Conservation (phyloP, 441 rosid genomes). For the Populus trichocarpa region DNA sequence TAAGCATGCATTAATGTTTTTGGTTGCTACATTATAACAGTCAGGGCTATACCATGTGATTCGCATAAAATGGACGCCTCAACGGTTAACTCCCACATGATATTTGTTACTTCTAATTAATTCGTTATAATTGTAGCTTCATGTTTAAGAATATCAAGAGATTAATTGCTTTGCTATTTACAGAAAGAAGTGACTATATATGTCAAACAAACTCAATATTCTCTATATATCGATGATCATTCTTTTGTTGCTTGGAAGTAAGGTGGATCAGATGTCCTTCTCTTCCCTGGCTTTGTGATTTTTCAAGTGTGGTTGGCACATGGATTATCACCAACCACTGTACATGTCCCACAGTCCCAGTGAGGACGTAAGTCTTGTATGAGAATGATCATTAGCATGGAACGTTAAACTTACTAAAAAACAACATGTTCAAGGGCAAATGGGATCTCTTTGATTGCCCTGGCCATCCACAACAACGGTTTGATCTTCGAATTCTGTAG, state of each 20-base stretch:
- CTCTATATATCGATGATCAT: not conserved
- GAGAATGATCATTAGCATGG: conserved; percentile 17
- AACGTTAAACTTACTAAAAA: not conserved
- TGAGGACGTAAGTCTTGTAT: not conserved
- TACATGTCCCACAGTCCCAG: conserved; percentile 7
- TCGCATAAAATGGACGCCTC: too few species aligned
- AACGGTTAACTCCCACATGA: not conserved
- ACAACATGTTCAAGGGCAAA: not conserved
- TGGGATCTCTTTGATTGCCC: not conserved
- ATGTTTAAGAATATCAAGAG: conserved; percentile 4
- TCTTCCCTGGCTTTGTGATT: conserved; percentile 16
- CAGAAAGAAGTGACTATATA: not conserved
- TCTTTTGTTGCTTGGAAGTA: conserved; percentile 24
- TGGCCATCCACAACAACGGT: not conserved
- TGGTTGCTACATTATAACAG: too few species aligned
- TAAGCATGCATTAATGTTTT: too few species aligned
- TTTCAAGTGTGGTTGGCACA: conserved; percentile 6
- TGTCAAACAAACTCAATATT: not conserved
- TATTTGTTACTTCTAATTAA: not conserved
- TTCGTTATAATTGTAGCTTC: conserved; percentile 2
- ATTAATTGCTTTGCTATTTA: conserved; percentile 3
- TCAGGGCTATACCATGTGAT: too few species aligned
- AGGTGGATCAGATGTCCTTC: conserved; percentile 34
- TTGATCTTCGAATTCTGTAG: not conserved
- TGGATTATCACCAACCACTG: conserved; percentile 16